Percentiles rank a stretch among this genome's conserved stretches.
Evolutionary conservation across 2,329 filamentous ascomycete species (phyloP).

Genomic region (Fusarium sp.): DNA sequence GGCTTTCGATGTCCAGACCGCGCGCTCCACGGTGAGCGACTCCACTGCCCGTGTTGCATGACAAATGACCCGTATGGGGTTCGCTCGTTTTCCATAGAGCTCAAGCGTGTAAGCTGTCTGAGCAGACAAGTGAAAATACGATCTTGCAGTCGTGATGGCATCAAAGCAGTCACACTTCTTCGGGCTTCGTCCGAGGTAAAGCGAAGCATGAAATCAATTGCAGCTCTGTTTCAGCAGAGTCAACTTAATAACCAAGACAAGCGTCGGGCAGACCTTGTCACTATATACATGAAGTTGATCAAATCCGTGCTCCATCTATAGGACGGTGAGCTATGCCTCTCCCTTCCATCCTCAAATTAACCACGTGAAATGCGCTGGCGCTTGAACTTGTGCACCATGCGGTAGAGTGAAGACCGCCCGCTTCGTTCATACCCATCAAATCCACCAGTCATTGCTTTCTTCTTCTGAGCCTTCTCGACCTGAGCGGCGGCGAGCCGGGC

Average conservation of each 20-base stretch:
- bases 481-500: not conserved
- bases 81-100: slow-evolving; percentile 35
- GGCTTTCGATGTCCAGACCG: slow-evolving; percentile 40
- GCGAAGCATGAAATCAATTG: not conserved
- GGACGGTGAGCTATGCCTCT: not conserved
- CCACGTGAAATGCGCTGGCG: slow-evolving; percentile 19
- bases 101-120: slow-evolving; percentile 19
- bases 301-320: not conserved
- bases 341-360: not conserved
- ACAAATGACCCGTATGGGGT: slow-evolving; percentile 45
- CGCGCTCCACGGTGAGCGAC: slow-evolving; percentile 19
- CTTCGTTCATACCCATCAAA: slow-evolving; percentile 1
- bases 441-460: not conserved
- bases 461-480: slow-evolving; percentile 3
- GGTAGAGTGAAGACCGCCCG: slow-evolving; percentile 26
- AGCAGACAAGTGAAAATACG: not conserved
- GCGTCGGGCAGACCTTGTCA: not conserved
- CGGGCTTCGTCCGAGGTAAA: not conserved
- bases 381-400: slow-evolving; percentile 33
- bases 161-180: not conserved
- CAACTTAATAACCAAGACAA: not conserved
- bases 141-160: not conserved
- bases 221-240: not conserved
- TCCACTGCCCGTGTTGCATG: slow-evolving; percentile 35
- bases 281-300: slow-evolving; percentile 12